Base-by-base conservation (phyloP, 2,329 filamentous ascomycete species). In the Apiospora rasikravindrae region DNA sequence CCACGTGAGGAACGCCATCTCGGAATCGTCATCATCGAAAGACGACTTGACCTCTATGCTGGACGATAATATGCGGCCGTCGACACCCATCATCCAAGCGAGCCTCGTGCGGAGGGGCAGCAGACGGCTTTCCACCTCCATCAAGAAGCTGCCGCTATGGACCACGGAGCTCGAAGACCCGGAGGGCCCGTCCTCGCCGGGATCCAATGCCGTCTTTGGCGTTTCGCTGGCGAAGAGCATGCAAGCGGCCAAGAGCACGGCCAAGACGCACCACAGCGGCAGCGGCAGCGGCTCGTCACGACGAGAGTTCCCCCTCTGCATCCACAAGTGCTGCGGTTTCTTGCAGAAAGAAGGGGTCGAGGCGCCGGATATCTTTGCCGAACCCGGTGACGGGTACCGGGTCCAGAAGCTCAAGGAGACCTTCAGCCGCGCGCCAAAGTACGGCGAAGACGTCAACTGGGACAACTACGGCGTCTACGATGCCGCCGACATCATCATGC, bases 281-380 rank as follows among this genome's bases (percentile, higher is more conserved):
- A 79, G 78, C 66, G 78, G 79, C 40, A 42, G 40, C 29, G 78
- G 77, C 1, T 80, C 80, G 4, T 81, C 82, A 22, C 78, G 80
- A 44, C 80, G 82, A 37, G 82, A 82, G 13, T 85, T 85, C 72
- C 84, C 84, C 6, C 76, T 85, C 22, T 84, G 82, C 74, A 77
- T 86, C 67, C 80, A 84, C 67, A 81, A 81, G 66, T 85, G 83
- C 75, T 80, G 78, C 71, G 78, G 78, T 70, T 84, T 82, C 73
- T 75, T 85, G 73, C 81, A 80, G 33, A 77, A 80, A 47, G 77
- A 78, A 69, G 82, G 81, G 1, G 71, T 84, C 5, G 73, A 76
- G 7, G 79, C 80, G 19, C 82, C 82, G 0, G 78, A 83, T 71
- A 76, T 85, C 57, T 86, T 86, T 67, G 82, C 80, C 66, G 78